These are phyloP conservation scores for Mycena capillaripes DNA, from an alignment of 768 basidiomycete species.

Conservation along the genomic window DNA sequence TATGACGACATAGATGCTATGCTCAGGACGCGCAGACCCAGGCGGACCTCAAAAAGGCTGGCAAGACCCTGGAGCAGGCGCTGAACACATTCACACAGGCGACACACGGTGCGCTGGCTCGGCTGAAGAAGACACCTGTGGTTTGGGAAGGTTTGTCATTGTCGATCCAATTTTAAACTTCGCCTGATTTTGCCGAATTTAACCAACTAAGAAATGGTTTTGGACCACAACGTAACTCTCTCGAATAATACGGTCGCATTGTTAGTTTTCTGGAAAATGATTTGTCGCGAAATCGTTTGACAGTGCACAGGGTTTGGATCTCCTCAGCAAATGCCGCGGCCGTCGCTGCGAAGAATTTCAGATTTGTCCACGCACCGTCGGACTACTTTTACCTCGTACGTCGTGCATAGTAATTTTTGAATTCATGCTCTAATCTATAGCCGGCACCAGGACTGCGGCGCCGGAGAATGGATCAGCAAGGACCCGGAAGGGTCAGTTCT, in stretches of 20 bases:
- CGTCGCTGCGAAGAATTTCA: slow-evolving; percentile 72
- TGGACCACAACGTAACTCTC: slow-evolving; percentile 63
- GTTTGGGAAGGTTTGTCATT: slow-evolving; percentile 78
- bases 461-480: slow-evolving; percentile 77
- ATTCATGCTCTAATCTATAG: background rate
- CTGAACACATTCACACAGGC: slow-evolving; percentile 72
- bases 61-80: slow-evolving; percentile 73
- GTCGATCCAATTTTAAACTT: slow-evolving; percentile 36
- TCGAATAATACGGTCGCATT: slow-evolving; percentile 69
- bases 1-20: slow-evolving; percentile 68
- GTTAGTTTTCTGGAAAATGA: slow-evolving; percentile 49
- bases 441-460: slow-evolving; percentile 71
- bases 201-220: slow-evolving; percentile 76
- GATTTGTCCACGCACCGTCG: slow-evolving; percentile 76
- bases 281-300: background rate
- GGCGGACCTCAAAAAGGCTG: slow-evolving; percentile 61
- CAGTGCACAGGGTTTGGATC: slow-evolving; percentile 73
- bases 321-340: slow-evolving; percentile 70
- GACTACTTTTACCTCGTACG: slow-evolving; percentile 84
- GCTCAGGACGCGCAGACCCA: slow-evolving; percentile 72
- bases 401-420: background rate
- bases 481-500: slow-evolving; percentile 54
- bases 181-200: slow-evolving; percentile 42
- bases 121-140: slow-evolving; percentile 78
- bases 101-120: slow-evolving; percentile 69